Conservation (phyloP, 805 yeast genomes). For the Candida jianshihensis region DNA sequence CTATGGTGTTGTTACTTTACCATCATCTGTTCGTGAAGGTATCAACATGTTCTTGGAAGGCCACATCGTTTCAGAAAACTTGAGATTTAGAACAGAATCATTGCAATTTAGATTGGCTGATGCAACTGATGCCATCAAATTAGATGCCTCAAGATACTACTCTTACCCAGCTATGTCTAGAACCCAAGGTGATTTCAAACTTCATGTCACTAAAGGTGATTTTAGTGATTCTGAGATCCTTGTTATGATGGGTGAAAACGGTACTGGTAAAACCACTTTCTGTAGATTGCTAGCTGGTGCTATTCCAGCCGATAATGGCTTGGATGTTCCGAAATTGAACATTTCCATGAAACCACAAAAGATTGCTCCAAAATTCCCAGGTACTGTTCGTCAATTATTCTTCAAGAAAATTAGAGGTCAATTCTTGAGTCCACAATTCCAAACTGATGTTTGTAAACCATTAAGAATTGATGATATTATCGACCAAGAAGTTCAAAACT, state of each 20-base stretch:
- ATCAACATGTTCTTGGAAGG: conserved; percentile 98
- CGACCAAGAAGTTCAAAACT: conserved; percentile 95
- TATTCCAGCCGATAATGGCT: conserved; percentile 75
- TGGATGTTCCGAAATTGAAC: conserved; percentile 77
- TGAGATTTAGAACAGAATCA: conserved; percentile 94
- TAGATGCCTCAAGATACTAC: conserved; percentile 75
- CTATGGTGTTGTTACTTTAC: conserved; percentile 96
- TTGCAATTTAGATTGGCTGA: conserved; percentile 90
- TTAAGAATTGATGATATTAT: conserved; percentile 87
- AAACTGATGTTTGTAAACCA: conserved; percentile 96
- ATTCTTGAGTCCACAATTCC: conserved; percentile 94
- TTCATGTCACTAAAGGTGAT: conserved; percentile 77
- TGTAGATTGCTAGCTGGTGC: conserved; percentile 95
- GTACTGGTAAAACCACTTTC: conserved; percentile 98
- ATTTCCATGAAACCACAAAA: conserved; percentile 99
- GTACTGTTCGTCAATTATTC: conserved; percentile 96
- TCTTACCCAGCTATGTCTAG: conserved; percentile 76
- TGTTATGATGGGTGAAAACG: conserved; percentile 99
- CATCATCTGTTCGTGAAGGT: conserved; percentile 97
- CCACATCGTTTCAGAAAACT: conserved; percentile 92
- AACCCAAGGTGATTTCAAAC: conserved; percentile 94
- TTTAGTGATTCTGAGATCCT: conserved; percentile 94
- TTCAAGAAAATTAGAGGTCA: conserved; percentile 93
- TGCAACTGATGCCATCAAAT: conserved; percentile 68
- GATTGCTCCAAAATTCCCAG: conserved; percentile 97